phyloP scores from a whole-genome alignment of 1,139 yeast species.

The Geotrichum histeridarum region DNA sequence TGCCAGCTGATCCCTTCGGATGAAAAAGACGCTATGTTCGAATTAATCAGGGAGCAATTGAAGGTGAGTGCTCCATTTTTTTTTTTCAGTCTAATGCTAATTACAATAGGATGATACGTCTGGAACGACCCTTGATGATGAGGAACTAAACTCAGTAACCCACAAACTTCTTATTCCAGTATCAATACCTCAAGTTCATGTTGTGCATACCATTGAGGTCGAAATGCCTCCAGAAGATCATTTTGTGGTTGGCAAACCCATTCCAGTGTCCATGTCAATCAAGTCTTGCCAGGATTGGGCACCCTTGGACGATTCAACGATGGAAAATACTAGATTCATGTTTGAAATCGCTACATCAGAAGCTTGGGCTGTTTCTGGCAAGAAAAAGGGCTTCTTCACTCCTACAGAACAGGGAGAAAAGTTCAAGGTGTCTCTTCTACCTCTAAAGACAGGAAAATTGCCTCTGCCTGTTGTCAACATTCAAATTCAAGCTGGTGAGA shows the following conservation, averaged over 20 bases:
- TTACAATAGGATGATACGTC: neutral
- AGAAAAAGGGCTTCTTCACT: conserved; percentile 45
- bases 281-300: conserved; percentile 49
- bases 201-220: conserved; percentile 30
- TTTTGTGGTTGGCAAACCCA: conserved; percentile 61
- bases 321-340: conserved; percentile 29
- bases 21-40: neutral
- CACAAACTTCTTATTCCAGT: conserved; percentile 29
- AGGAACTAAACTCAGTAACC: conserved; percentile 17
- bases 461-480: conserved; percentile 56
- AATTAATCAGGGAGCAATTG: neutral
- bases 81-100: neutral
- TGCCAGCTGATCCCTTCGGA: neutral
- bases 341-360: conserved; percentile 44
- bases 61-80: neutral
- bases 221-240: conserved; percentile 32
- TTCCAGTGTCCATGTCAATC: conserved; percentile 44
- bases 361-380: conserved; percentile 70
- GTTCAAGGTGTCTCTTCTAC: conserved; percentile 54
- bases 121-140: conserved; percentile 11
- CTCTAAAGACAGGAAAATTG: conserved; percentile 70
- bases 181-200: conserved; percentile 30
- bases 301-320: conserved; percentile 13
- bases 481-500: conserved; percentile 31
- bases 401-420: conserved; percentile 35